phyloP scores from a whole-genome alignment of 768 basidiomycete species.

The Pleurotus eryngii region DNA sequence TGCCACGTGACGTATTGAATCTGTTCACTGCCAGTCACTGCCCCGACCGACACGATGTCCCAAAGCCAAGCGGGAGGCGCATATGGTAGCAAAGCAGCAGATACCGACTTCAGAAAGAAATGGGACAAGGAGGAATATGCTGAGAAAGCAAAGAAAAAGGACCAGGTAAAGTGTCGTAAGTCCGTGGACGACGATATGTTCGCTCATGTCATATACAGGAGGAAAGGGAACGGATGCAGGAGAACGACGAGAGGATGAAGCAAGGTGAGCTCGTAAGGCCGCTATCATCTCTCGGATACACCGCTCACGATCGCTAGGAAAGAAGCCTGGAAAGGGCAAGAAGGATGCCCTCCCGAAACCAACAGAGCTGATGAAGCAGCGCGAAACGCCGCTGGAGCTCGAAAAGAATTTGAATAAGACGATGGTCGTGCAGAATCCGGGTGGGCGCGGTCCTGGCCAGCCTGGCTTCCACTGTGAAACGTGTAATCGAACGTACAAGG shows the following conservation, averaged over 20 bases:
- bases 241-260: slow-evolving; percentile 81
- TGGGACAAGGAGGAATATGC: slow-evolving; percentile 95
- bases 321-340: slow-evolving; percentile 67
- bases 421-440: slow-evolving; percentile 85
- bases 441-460: slow-evolving; percentile 81
- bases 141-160: slow-evolving; percentile 79
- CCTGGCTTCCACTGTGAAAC: slow-evolving; percentile 94
- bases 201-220: slow-evolving; percentile 31
- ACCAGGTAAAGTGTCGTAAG: slow-evolving; percentile 26
- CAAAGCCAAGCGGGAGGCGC: slow-evolving; percentile 32
- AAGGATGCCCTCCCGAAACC: slow-evolving; percentile 87
- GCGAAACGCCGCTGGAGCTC: slow-evolving; percentile 80
- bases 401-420: slow-evolving; percentile 96
- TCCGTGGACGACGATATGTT: background rate
- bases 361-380: slow-evolving; percentile 88
- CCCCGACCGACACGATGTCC: slow-evolving; percentile 24
- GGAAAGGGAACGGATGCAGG: slow-evolving; percentile 78
- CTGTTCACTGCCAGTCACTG: background rate
- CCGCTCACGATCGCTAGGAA: slow-evolving; percentile 49
- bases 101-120: slow-evolving; percentile 82
- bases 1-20: background rate
- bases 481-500: slow-evolving; percentile 90
- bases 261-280: slow-evolving; percentile 50
- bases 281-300: background rate
- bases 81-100: slow-evolving; percentile 44